phyloP scores from a whole-genome alignment of 768 basidiomycete species.

The Pleurotus eryngii region DNA sequence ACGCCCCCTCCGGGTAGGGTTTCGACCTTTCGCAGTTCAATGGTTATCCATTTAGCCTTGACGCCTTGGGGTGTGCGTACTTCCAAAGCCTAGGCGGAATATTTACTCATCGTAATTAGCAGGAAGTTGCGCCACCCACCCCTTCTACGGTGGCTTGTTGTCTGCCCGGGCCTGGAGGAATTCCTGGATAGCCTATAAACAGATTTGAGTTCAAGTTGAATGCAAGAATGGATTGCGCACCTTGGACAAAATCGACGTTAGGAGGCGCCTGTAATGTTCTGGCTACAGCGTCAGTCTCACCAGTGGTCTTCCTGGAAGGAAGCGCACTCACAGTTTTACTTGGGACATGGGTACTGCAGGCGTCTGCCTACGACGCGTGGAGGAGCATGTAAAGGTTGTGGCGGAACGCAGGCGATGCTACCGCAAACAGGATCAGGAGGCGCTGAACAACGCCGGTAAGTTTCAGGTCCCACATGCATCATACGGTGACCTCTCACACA shows the following conservation, averaged over 20 bases:
- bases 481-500: neutral
- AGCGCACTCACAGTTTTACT: conserved; percentile 39
- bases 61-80: conserved; percentile 72
- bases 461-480: conserved; percentile 8
- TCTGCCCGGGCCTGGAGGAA: conserved; percentile 76
- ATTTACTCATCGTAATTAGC: conserved; percentile 10
- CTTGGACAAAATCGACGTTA: conserved; percentile 86
- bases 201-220: conserved; percentile 8
- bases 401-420: neutral
- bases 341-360: conserved; percentile 32
- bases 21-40: conserved; percentile 91
- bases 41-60: conserved; percentile 89
- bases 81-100: conserved; percentile 71
- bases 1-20: conserved; percentile 69
- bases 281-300: conserved; percentile 1
- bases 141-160: conserved; percentile 85
- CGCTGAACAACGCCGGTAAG: conserved; percentile 4
- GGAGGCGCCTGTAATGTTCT: conserved; percentile 85
- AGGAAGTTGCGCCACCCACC: conserved; percentile 43
- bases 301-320: neutral
- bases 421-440: conserved; percentile 2
- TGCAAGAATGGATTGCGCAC: conserved; percentile 33
- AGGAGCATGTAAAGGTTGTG: conserved; percentile 2
- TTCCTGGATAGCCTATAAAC: conserved; percentile 73
- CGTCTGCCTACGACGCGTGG: conserved; percentile 1